Evolutionary conservation across 495 filamentous ascomycete species (phyloP), one percentile per base, ranked within the genome.

Genomic region (Aspergillus saccharolyticus): DNA sequence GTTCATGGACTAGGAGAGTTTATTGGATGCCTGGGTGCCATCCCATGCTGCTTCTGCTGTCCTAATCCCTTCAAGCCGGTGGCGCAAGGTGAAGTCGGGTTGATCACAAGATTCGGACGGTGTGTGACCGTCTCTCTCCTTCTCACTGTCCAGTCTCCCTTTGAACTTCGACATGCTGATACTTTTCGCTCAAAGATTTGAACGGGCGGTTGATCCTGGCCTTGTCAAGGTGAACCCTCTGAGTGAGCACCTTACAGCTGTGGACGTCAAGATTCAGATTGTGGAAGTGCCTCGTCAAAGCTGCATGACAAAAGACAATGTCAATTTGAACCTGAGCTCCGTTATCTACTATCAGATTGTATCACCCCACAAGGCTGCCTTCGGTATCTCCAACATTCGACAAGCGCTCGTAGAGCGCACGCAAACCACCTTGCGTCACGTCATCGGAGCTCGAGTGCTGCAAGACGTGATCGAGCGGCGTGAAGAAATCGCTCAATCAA

Each of bases 241-340:
- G 48, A 90, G 86, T 62, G 94, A 99, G 78, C 82, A 79, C 46
- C 80, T 99, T 21, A 88, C 87, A 61, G 88, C 93, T 60, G 89
- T 99, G 61, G 94, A 99, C 70, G 94, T 99, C 71, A 97, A 97
- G 84, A 97, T 97, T 64, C 94, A 99, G 75, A 96, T 97, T 63
- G 91, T 91, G 70, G 90, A 99, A 80, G 94, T 98, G 6, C 94
- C 94, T 7, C 83, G 90, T 70, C 94, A 99, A 75, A 83, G 92
- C 64, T 97, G 93, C 82, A 99, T 99, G 92, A 99, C 95, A 71
- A 97, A 96, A 74, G 94, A 99, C 78, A 97, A 97, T 64, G 94
- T 97, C 56, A 95, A 87, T 21, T 82, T 98, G 45, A 84, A 93
- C 65, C 81, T 98, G 56, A 97, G 91, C 33, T 93, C 88, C 24